Base-by-base conservation (phyloP, 768 basidiomycete species). In the Phlegmacium glaucopus region DNA sequence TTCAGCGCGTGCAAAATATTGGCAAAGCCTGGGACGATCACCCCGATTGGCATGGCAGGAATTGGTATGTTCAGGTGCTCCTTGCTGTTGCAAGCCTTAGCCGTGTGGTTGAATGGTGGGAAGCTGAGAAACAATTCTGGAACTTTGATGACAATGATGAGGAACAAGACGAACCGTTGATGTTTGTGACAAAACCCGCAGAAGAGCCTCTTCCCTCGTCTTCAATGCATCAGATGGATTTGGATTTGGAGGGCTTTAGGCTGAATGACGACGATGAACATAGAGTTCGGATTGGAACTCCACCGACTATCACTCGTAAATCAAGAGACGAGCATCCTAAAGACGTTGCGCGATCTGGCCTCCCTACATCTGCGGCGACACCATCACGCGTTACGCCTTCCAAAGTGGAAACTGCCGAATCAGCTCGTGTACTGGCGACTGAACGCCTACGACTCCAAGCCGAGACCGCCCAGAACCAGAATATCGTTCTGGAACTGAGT, bases 81-180 rank as follows among this genome's bases (percentile, higher is more conserved):
- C 83, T 97, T 41, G 95, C 96, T 16, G 86, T 98, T 40, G 96
- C 96, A 27, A 93, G 91, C 59, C 82, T 99, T 53, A 90, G 87
- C 66, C 87, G 95, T 48, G 96, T 98, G 25, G 87, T 97, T 53
- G 96, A 97, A 61, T 99, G 96, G 95, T 97, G 94, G 93, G 94
- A 96, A 67, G 96, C 96, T 9, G 95, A 98, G 72, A 94, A 94
- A 61, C 92, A 94, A 56, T 99, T 99, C 67, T 99, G 96, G 96
- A 96, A 96, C 60, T 98, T 97, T 62, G 90, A 94, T 61, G 90
- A 92, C 61, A 86, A 88, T 51, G 88, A 89, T 38, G 85, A 90
- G 49, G 92, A 93, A 57, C 83, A 88, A 61, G 87, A 91, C 47
- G 95, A 97, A 55, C 91, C 92, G 1, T 71, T 98, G 42, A 82